Evolutionary conservation across 1,284 basidiomycete species (phyloP), one percentile per base, ranked within the genome.

Genomic region (Rhodotorula sp.): DNA sequence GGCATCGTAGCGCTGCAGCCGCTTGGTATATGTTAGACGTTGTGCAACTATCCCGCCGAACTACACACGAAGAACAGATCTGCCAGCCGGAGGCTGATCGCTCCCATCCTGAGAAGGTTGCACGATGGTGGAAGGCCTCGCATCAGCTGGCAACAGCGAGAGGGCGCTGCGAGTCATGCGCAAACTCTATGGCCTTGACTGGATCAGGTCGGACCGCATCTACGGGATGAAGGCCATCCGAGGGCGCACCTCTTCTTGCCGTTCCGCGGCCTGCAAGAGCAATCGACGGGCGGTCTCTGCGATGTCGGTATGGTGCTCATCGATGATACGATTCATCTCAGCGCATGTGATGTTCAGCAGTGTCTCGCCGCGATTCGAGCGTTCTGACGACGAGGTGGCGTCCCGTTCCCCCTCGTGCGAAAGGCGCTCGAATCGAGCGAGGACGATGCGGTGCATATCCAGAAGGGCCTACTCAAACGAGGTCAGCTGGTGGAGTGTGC

Each of bases 281-380:
- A 69, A 58, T 5, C 31, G 38, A 56, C 26, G 26, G 5, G 71
- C 58, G 12, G 61, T 45, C 14, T 38, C 61, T 6, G 38, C 49
- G 19, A 76, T 28, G 26, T 80, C 79, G 63, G 77, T 70, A 12
- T 69, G 70, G 5, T 79, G 67, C 49, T 81, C 76, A 6, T 62
- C 56, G 60, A 79, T 77, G 5, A 77, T 47, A 0, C 76, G 87
- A 68, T 91, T 89, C 84, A 93, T 88, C 82, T 93, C 92, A 5
- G 91, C 90, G 86, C 92, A 89, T 0, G 92, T 92, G 5, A 88
- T 88, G 79, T 93, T 93, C 34, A 94, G 81, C 12, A 93, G 90
- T 0, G 92, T 93, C 81, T 94, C 92, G 79, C 90, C 93, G 26
- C 91, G 2, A 87, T 86, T 70, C 89, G 81, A 23, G 89, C 87